Evolutionary conservation across 306 rosid species (phyloP), one percentile per base, ranked within the genome.

Genomic region (Sesbania bispinosa): DNA sequence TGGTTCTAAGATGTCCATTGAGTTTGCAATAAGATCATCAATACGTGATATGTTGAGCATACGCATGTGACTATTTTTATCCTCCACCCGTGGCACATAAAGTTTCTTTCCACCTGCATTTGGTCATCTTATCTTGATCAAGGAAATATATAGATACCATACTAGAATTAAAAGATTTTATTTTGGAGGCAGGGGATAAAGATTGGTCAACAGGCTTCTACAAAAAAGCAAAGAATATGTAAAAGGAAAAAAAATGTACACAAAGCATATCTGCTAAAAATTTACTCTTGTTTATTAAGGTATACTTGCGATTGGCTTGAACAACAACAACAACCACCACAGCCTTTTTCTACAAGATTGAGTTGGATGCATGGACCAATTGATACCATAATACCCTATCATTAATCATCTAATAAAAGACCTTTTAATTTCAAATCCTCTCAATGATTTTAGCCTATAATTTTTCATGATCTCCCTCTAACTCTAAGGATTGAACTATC

Each of bases 1-100:
- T 16, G 99, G 99, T 78, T 94, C 99, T 62, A 94, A 82, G 69
- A 94, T 94, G 71, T 94, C 69, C 97, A 91, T 94, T 3, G 99
- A 91, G 71, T 91, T 94, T 6, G 91, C 93, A 69, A 94, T 59
- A 53, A 94, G 95, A 82, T 94, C 97, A 76, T 89, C 95, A 5
- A 89, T 68, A 35, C 91, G 48, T 9, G 90, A 87, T 53, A 94
- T 88, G 77, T 83, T 77, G 62, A 94, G 87, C 99, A 94, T 87
- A 43, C 90, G 87, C 97, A 94, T 91, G 79, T 89, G 82, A 77
- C 97, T 83, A 55, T 94, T 89, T 82, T 86, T 94, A 84, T 94
- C 96, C 88, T 91, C 99, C 79, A 94, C 99, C 6, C 96, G 80
- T 2, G 97, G 97, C 48, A 94, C 99, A 79, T 87, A 84, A 1